Evolutionary conservation across 768 basidiomycete species (phyloP).

Genomic region (Naganishia friedmannii): DNA sequence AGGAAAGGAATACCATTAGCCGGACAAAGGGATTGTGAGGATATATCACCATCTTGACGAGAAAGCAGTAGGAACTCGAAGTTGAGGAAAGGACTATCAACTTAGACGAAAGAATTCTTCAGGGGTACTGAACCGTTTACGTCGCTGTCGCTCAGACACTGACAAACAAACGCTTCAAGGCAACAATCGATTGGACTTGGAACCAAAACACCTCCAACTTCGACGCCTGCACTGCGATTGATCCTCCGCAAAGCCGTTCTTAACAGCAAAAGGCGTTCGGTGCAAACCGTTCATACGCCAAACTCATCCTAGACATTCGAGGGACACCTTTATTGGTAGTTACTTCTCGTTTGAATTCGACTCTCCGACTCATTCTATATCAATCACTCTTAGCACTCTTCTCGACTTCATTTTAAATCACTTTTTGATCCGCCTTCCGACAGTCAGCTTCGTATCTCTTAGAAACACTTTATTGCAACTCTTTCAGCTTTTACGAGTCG

Average conservation of each 20-base stretch:
- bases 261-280: conserved; percentile 27
- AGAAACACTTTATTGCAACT: conserved; percentile 1
- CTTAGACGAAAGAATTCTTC: conserved; percentile 1
- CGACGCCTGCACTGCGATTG: conserved; percentile 25
- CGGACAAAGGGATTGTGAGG: conserved; percentile 16
- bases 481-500: conserved; percentile 6
- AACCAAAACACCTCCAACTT: conserved; percentile 6
- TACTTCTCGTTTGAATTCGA: conserved; percentile 26
- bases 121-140: conserved; percentile 26
- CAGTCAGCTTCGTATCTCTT: not conserved
- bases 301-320: conserved; percentile 19
- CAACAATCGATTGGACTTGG: conserved; percentile 20
- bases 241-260: conserved; percentile 21
- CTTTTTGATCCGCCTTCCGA: not conserved
- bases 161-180: conserved; percentile 23
- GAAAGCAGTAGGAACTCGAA: conserved; percentile 4
- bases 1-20: conserved; percentile 9
- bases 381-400: conserved; percentile 9
- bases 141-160: conserved; percentile 23
- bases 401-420: conserved; percentile 12
- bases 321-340: conserved; percentile 26
- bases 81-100: conserved; percentile 16
- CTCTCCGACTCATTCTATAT: not conserved
- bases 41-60: conserved; percentile 15
- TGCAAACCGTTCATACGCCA: conserved; percentile 23